Evolutionary conservation across 2,329 filamentous ascomycete genomes (phyloP), one percentile per base, ranked within the genome.

Genomic region (Aspergillus aculeatus): DNA sequence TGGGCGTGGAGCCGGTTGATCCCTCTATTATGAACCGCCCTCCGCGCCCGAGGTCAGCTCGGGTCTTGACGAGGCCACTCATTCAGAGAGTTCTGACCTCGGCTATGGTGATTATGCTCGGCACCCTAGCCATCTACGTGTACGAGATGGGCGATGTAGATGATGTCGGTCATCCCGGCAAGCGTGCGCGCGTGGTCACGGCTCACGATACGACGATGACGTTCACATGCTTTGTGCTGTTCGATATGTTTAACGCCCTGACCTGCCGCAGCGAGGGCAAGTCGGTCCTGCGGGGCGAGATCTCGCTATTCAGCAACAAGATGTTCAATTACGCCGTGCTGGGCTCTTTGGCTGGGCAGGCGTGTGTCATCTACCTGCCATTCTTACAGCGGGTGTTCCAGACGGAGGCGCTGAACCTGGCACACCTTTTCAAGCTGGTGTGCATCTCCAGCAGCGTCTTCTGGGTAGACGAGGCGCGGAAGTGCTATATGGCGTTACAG

Each of bases 181-280:
- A 75, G 49, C 72, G 70, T n/a, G 74, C 75, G 4, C 73, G 91
- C 57, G 81, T 88, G 60, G 90, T 98, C 60, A 96, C 89, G 1
- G 91, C 91, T 53, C 92, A 96, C 68, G 95, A 99, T 78, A 99
- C 95, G 1, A 99, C 95, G 64, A 97, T 99, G 90, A 98, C 95
- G 0, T 99, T 99, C 74, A 99, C 95, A 5, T 96, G 93, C 78
- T 99, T 99, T 73, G 95, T 99, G 50, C 85, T 99, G 56, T 99
- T 98, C 77, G 95, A 99, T 81, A 99, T 99, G 95, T 97, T 98
- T 82, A 98, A 99, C 76, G 95, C 95, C 1, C 82, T 99, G 23
- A 89, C 91, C 16, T 99, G 95, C 77, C 91, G 95, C 51, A 96
- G 90, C 7, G 93, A 96, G 73, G 87, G 85, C 63, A 98, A 98